A percentile compares a stretch with the other conserved stretches of the same genome.
Conservation (phyloP, 2,329 filamentous ascomycete species). For the Sporothrix variecibatus region DNA sequence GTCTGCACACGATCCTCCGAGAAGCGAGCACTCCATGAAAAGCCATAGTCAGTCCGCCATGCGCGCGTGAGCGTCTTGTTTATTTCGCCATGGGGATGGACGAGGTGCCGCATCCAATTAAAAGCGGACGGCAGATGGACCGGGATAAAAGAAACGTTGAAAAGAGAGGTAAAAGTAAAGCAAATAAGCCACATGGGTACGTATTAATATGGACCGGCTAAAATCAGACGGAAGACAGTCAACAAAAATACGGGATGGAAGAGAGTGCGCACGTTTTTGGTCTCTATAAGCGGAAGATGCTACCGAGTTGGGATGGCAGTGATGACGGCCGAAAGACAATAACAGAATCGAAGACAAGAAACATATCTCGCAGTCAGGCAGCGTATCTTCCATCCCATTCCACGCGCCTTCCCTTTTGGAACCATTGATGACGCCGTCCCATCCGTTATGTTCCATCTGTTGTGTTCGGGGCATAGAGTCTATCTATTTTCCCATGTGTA, state of each 20-base stretch:
- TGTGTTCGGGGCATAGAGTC: no score
- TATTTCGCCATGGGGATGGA: conserved; percentile 14
- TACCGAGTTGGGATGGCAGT: background rate
- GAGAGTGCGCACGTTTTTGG: background rate
- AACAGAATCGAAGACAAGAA: background rate
- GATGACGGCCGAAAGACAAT: background rate
- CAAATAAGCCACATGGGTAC: background rate
- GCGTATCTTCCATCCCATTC: no score
- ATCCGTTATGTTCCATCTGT: no score
- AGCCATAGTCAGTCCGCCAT: background rate
- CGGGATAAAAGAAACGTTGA: conserved; percentile 7
- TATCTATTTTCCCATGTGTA: no score
- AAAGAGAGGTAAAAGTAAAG: background rate
- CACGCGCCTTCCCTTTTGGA: no score
- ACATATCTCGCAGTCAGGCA: no score
- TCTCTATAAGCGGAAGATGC: background rate
- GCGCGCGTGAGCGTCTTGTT: conserved; percentile 13
- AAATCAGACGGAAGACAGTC: background rate
- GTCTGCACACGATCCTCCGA: background rate
- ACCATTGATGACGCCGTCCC: no score
- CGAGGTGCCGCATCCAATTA: background rate
- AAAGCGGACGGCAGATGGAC: conserved; percentile 7
- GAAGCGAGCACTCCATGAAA: background rate
- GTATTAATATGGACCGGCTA: background rate
- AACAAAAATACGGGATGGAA: background rate